These are phyloP conservation scores for Cryptosporidium muris DNA, from an alignment of 169 alveolate genomes.

Conservation along the genomic window DNA sequence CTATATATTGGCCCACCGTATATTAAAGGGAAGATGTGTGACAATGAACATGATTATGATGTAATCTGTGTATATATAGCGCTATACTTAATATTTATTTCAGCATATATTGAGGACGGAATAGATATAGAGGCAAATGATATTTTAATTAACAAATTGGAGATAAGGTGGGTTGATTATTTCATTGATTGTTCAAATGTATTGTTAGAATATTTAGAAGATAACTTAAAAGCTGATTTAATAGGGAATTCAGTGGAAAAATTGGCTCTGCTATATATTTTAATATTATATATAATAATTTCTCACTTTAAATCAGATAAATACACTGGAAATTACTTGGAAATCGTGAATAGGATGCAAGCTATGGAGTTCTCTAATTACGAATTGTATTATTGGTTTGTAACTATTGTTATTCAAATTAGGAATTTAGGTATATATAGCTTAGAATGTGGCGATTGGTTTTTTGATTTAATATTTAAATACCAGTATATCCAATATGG, in stretches of 20 bases:
- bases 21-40: slow-evolving; percentile 3
- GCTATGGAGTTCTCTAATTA: neutral
- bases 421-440: too few species aligned
- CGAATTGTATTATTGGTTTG: slow-evolving; percentile 45
- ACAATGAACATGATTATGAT: slow-evolving; percentile 4
- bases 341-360: neutral
- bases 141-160: neutral
- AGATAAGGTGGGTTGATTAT: slow-evolving; percentile 24
- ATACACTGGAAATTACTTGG: neutral
- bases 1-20: slow-evolving; percentile 7
- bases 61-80: slow-evolving; percentile 46
- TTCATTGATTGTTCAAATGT: slow-evolving; percentile 5
- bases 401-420: too few species aligned
- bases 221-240: neutral
- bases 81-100: slow-evolving; percentile 10
- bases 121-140: neutral
- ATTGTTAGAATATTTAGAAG: slow-evolving; percentile 14
- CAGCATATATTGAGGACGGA: neutral
- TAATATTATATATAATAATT: slow-evolving; percentile 25
- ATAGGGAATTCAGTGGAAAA: slow-evolving; percentile 1
- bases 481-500: too few species aligned
- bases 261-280: slow-evolving; percentile 21
- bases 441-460: too few species aligned
- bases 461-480: too few species aligned
- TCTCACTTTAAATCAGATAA: neutral